Evolutionary conservation across 1,284 basidiomycete genomes (phyloP).

Genomic region (Puccinia triticina): DNA sequence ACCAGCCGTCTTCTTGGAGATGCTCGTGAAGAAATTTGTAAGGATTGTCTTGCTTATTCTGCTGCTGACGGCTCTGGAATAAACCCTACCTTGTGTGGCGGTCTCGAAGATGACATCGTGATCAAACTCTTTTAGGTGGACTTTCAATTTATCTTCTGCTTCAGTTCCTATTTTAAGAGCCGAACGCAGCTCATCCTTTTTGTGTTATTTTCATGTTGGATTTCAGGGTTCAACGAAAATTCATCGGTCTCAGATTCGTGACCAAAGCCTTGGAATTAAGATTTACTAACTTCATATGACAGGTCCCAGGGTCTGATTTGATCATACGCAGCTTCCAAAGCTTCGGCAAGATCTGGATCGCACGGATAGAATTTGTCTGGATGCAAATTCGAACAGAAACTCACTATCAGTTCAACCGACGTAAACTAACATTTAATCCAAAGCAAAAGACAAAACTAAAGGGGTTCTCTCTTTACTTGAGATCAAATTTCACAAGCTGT

Average conservation of each 20-base stretch:
- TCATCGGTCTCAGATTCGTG: constrained; percentile 56
- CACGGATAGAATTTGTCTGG: constrained; percentile 57
- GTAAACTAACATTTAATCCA: background rate
- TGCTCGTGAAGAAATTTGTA: constrained; percentile 51
- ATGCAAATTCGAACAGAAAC: constrained; percentile 23
- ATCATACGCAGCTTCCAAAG: constrained; percentile 60
- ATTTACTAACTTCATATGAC: constrained; percentile 52
- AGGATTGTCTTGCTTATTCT: constrained; percentile 48
- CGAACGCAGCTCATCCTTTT: constrained; percentile 49
- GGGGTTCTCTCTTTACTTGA: background rate
- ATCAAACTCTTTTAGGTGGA: constrained; percentile 50
- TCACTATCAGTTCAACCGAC: constrained; percentile 4
- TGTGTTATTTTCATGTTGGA: constrained; percentile 10
- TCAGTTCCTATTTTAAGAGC: constrained; percentile 39
- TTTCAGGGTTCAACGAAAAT: constrained; percentile 43
- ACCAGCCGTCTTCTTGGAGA: constrained; percentile 39
- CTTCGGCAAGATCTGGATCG: constrained; percentile 57
- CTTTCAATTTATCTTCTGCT: constrained; percentile 55
- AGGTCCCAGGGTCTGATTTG: constrained; percentile 59
- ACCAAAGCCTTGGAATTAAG: constrained; percentile 51
- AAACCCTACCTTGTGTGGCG: constrained; percentile 54
- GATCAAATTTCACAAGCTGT: background rate
- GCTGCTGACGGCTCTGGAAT: constrained; percentile 52
- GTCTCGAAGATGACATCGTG: constrained; percentile 58
- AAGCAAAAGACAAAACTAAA: background rate